Percentiles rank a stretch among this genome's conserved stretches.
Conservation (phyloP, 2,329 filamentous ascomycete species). For the Alternaria infectoria region DNA sequence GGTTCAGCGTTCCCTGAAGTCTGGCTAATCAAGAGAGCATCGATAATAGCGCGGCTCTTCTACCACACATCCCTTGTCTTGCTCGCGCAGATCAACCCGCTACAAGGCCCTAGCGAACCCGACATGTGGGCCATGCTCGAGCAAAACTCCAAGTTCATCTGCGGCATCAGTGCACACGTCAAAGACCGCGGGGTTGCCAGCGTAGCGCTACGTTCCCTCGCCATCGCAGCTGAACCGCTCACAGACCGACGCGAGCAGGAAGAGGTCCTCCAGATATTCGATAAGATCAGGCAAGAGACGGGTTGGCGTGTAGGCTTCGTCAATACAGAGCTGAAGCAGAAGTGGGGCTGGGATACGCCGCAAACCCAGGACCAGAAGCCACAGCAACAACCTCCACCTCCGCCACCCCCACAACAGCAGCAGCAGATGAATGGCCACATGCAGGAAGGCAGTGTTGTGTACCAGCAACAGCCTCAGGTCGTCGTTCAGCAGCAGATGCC, state of each 20-base stretch:
- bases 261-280: conserved; percentile 79
- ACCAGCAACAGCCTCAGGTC: conserved; percentile 22
- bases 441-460: conserved; percentile 19
- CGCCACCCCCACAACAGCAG: conserved; percentile 29
- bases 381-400: conserved; percentile 26
- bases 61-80: conserved; percentile 88
- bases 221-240: conserved; percentile 77
- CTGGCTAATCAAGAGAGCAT: conserved; percentile 84
- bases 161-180: conserved; percentile 85
- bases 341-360: conserved; percentile 72
- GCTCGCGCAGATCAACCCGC: conserved; percentile 78
- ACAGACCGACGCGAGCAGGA: conserved; percentile 74
- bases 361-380: conserved; percentile 50
- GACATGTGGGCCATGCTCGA: conserved; percentile 75
- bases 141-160: conserved; percentile 82
- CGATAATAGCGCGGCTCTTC: conserved; percentile 81
- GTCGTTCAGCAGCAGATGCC: conserved; percentile 28
- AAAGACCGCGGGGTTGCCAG: conserved; percentile 80
- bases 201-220: conserved; percentile 79
- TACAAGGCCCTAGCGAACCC: conserved; percentile 64
- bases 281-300: conserved; percentile 75
- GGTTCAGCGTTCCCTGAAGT: conserved; percentile 85
- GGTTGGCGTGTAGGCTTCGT: conserved; percentile 79
- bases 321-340: conserved; percentile 73
- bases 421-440: conserved; percentile 20